Percentiles rank a stretch among this genome's conserved stretches.
These are phyloP conservation scores for Trapa bicornis DNA, from an alignment of 345 rosid species.

Conservation along the genomic window DNA sequence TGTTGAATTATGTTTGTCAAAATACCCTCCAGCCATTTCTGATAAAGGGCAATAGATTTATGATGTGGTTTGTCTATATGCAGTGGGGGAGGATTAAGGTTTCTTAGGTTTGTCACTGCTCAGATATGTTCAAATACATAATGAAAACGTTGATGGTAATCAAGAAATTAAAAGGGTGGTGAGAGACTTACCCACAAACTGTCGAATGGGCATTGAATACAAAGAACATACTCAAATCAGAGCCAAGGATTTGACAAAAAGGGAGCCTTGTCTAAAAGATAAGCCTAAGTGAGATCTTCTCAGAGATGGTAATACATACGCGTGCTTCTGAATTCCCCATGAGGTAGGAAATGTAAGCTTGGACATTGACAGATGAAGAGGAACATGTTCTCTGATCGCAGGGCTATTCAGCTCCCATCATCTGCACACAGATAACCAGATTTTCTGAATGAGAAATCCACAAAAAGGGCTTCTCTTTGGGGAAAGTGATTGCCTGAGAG, in stretches of 20 bases:
- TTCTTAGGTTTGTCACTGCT: too few relatives aligned
- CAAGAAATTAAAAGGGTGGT: not conserved
- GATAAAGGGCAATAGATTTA: too few relatives aligned
- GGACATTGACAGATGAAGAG: not conserved
- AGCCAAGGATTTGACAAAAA: not conserved
- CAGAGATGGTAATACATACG: not conserved
- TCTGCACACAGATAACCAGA: slow-evolving; percentile 13
- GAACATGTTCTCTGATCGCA: not conserved
- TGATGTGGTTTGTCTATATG: too few relatives aligned
- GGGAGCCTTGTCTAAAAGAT: not conserved
- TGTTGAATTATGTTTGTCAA: too few relatives aligned
- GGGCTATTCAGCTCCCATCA: slow-evolving; percentile 20
- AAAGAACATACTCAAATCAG: not conserved
- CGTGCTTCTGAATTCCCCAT: not conserved
- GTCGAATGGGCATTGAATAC: not conserved
- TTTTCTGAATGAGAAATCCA: not conserved
- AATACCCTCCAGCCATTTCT: too few relatives aligned
- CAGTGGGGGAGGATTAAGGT: too few relatives aligned
- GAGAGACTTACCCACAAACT: not conserved
- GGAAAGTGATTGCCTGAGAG: too few relatives aligned
- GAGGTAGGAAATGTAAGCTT: not conserved
- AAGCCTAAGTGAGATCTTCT: not conserved
- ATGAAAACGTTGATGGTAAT: not conserved
- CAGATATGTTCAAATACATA: not conserved
- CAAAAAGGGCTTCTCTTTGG: not conserved